These are phyloP conservation scores for Agrocybe praecox DNA, from an alignment of 768 basidiomycete species.

Conservation along the genomic window DNA sequence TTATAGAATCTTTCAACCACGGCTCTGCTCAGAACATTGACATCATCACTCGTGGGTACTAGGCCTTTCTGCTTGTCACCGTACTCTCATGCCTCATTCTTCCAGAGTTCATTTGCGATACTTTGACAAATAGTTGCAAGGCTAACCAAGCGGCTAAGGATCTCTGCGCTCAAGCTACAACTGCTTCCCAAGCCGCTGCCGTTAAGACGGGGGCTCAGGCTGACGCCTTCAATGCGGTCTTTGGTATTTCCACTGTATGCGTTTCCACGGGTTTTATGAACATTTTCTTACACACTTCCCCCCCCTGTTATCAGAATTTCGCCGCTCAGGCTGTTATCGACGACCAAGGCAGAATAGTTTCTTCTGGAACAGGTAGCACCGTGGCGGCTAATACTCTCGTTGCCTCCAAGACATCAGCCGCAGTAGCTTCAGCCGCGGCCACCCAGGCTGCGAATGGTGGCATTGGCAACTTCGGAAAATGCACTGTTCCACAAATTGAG, in stretches of 20 bases:
- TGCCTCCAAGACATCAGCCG: constrained; percentile 12
- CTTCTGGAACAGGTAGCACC: constrained; percentile 29
- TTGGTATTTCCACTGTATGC: constrained; percentile 41
- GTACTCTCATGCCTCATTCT: background rate
- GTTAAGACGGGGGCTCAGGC: constrained; percentile 55
- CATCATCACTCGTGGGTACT: constrained; percentile 47
- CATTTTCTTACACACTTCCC: constrained; percentile 2
- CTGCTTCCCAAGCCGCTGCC: constrained; percentile 41
- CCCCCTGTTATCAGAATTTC: constrained; percentile 33
- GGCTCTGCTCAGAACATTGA: constrained; percentile 57
- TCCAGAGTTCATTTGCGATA: constrained; percentile 54
- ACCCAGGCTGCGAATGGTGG: constrained; percentile 21
- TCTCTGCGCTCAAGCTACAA: constrained; percentile 44
- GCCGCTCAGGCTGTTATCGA: constrained; percentile 37
- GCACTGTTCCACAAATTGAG: constrained; percentile 53
- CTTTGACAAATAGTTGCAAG: constrained; percentile 51
- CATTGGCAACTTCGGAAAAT: constrained; percentile 52
- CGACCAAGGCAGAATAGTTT: constrained; percentile 28
- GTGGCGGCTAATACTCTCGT: constrained; percentile 15
- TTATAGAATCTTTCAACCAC: constrained; percentile 47
- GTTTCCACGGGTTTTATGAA: background rate
- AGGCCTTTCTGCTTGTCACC: background rate
- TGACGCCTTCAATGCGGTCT: constrained; percentile 50
- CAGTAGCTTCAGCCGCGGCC: constrained; percentile 21
- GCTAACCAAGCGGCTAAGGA: constrained; percentile 56